These are phyloP conservation scores for Protomyces pachydermus DNA, from an alignment of 1,139 yeast genomes.

Conservation along the genomic window DNA sequence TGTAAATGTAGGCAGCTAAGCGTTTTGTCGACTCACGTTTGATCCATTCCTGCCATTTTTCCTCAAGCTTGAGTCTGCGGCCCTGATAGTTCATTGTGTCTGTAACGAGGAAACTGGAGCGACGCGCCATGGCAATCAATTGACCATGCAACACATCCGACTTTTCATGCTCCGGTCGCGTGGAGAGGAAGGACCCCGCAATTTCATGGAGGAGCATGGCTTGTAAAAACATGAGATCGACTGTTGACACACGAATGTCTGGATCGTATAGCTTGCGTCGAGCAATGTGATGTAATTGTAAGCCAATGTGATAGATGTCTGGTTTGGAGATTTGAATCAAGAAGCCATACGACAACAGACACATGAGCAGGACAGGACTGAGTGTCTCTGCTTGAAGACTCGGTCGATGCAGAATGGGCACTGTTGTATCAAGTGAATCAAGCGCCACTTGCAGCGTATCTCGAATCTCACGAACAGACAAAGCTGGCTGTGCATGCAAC, in stretches of 20 bases:
- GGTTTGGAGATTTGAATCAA: background rate
- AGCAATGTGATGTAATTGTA: background rate
- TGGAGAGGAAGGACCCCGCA: background rate
- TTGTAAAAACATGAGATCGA: conserved; percentile 2
- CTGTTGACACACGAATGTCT: background rate
- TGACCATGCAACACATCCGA: conserved; percentile 8
- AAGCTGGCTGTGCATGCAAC: background rate
- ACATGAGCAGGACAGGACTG: background rate
- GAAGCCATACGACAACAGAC: background rate
- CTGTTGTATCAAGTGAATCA: background rate
- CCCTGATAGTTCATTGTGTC: background rate
- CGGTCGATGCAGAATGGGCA: background rate
- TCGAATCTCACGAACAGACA: background rate
- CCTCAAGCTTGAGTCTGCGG: background rate
- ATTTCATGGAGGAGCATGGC: conserved; percentile 5
- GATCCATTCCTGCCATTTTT: background rate
- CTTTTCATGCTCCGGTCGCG: conserved; percentile 6
- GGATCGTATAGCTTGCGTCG: background rate
- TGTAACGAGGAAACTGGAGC: background rate
- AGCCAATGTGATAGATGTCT: background rate
- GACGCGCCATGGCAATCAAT: conserved; percentile 3
- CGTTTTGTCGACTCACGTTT: conserved; percentile 5
- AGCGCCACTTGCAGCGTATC: background rate
- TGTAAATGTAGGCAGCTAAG: background rate
- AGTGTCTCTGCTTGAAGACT: background rate